Conservation (phyloP, 2,329 filamentous ascomycete species). For the Colletotrichum ledebouriae region DNA sequence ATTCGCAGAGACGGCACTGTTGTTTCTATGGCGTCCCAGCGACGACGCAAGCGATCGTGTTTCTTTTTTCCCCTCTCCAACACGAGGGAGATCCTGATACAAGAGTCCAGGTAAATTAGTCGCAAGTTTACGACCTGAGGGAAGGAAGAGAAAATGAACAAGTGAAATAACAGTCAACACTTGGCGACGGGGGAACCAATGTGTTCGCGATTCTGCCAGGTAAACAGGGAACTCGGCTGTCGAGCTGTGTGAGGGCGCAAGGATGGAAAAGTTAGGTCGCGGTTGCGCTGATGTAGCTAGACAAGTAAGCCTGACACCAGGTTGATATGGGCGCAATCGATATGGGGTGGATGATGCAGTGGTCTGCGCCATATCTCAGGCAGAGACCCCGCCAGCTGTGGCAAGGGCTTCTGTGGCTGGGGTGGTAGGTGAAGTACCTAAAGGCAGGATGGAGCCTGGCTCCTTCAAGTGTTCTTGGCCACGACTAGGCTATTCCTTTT, state of each 20-base stretch:
- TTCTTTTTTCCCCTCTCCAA: constrained; percentile 28
- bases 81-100: constrained; percentile 34
- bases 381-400: background rate
- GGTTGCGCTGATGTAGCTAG: constrained; percentile 37
- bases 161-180: constrained; percentile 41
- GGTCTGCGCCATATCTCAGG: constrained; percentile 16
- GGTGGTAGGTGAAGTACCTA: too few relatives aligned
- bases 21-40: constrained; percentile 16
- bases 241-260: constrained; percentile 43
- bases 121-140: constrained; percentile 37
- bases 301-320: constrained; percentile 25
- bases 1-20: constrained; percentile 7
- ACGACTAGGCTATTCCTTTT: too few relatives aligned
- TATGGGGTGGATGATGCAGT: constrained; percentile 39
- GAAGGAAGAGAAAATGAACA: constrained; percentile 38
- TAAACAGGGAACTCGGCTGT: constrained; percentile 44
- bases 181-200: constrained; percentile 18
- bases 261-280: constrained; percentile 26
- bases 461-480: too few relatives aligned
- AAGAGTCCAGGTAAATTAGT: constrained; percentile 36
- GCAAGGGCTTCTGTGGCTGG: background rate
- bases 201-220: constrained; percentile 41
- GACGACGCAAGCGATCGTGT: constrained; percentile 11
- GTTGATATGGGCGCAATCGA: constrained; percentile 39
- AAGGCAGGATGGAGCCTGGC: too few relatives aligned